Evolutionary conservation across 805 yeast species (phyloP).

Genomic region (Torulaspora franciscae): DNA sequence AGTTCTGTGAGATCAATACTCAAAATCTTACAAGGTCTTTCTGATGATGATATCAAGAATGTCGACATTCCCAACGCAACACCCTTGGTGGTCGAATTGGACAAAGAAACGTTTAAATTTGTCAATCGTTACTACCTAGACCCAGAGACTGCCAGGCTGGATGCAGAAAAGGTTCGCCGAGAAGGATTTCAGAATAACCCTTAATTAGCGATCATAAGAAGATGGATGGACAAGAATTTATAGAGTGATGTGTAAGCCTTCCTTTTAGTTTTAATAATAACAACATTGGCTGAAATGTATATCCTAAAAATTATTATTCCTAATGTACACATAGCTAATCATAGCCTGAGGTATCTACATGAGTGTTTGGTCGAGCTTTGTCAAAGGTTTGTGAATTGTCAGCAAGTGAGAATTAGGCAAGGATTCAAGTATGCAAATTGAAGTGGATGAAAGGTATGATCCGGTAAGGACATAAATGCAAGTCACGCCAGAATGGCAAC

Average conservation of each 20-base stretch:
- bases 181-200: constrained; percentile 52
- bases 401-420: neutral
- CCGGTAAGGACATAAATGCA: neutral
- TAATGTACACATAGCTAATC: constrained; percentile 1
- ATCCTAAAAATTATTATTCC: neutral
- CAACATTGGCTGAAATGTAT: neutral
- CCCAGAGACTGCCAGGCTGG: constrained; percentile 72
- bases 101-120: constrained; percentile 43
- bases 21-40: constrained; percentile 59
- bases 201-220: constrained; percentile 4
- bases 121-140: constrained; percentile 62
- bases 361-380: constrained; percentile 1
- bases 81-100: constrained; percentile 65
- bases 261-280: neutral
- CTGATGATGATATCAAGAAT: constrained; percentile 64
- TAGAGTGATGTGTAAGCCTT: neutral
- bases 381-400: constrained; percentile 1
- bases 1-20: constrained; percentile 72
- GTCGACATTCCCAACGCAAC: constrained; percentile 81
- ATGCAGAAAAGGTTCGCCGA: constrained; percentile 73
- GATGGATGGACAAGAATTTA: neutral
- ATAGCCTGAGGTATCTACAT: constrained; percentile 4
- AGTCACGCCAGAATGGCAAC: neutral
- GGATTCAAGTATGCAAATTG: constrained; percentile 3
- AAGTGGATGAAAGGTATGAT: neutral